phyloP scores from a whole-genome alignment of 2,329 filamentous ascomycete species.

The Diaporthe velutina region DNA sequence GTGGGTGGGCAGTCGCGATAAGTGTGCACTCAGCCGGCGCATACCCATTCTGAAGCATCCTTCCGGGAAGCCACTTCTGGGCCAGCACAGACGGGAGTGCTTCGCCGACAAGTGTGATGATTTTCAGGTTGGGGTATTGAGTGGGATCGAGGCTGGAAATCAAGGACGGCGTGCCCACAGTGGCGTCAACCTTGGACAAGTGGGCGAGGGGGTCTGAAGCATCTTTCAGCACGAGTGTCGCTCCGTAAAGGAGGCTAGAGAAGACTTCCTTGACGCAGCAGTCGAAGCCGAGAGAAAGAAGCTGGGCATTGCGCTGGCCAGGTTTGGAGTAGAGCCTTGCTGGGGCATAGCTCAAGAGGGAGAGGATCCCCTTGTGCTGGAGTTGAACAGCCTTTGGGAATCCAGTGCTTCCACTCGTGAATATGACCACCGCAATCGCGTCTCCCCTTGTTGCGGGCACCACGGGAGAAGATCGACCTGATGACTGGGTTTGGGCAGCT shows the following conservation, averaged over 20 bases:
- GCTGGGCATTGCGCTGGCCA: slow-evolving; percentile 3
- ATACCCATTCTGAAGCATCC: slow-evolving; percentile 4
- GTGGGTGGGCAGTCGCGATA: neutral
- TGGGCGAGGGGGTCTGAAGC: slow-evolving; percentile 9
- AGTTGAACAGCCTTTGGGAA: slow-evolving; percentile 9
- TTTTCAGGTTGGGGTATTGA: neutral
- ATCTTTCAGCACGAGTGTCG: neutral
- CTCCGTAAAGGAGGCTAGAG: neutral
- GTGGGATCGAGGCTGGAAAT: slow-evolving; percentile 1
- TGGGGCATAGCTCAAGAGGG: neutral
- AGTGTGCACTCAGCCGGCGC: slow-evolving; percentile 1
- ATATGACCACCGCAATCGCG: neutral
- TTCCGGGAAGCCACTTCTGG: slow-evolving; percentile 3
- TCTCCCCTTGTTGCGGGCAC: neutral
- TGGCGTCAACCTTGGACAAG: neutral
- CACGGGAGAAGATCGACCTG: too few relatives aligned
- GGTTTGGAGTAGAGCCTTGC: neutral
- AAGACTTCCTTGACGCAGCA: slow-evolving; percentile 9
- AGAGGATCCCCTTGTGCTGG: slow-evolving; percentile 8
- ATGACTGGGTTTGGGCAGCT: too few relatives aligned
- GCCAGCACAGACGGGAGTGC: neutral
- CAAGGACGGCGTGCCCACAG: neutral
- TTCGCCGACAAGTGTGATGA: neutral
- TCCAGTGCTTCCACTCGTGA: slow-evolving; percentile 6
- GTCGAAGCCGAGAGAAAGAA: neutral